Conservation (phyloP, 1,139 yeast genomes). For the Taphrina wiesneri region DNA sequence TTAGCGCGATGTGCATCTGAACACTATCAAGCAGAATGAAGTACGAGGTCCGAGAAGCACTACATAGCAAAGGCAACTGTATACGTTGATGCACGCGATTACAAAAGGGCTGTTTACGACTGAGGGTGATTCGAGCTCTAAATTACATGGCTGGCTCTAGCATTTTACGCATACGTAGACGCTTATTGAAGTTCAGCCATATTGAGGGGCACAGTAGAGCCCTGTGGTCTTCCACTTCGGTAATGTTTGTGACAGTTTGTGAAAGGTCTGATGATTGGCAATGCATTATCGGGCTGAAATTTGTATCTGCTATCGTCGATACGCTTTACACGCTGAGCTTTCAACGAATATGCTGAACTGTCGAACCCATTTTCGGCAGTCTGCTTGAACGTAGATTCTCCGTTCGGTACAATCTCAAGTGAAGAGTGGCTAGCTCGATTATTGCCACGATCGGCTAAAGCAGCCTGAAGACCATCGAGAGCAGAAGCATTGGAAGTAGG, state of each 20-base stretch:
- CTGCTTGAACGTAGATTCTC: constrained; percentile 34
- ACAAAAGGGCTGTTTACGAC: too few species aligned
- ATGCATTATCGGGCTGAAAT: constrained; percentile 64
- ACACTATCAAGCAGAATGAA: too few species aligned
- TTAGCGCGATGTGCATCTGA: too few species aligned
- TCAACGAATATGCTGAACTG: constrained; percentile 30
- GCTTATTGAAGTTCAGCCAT: constrained; percentile 50
- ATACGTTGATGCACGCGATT: too few species aligned
- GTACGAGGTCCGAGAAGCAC: too few species aligned
- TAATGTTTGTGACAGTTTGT: constrained; percentile 71
- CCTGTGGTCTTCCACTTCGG: constrained; percentile 80
- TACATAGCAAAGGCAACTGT: too few species aligned
- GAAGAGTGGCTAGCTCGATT: not conserved
- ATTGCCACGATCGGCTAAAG: constrained; percentile 5
- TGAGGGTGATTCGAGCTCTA: too few species aligned
- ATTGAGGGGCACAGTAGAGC: constrained; percentile 86
- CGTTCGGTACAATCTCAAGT: not conserved
- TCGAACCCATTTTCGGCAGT: not conserved
- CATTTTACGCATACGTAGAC: too few species aligned
- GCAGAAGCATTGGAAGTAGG: not conserved
- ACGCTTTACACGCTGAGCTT: constrained; percentile 33
- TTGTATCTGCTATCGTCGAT: constrained; percentile 77
- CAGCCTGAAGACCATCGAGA: constrained; percentile 10
- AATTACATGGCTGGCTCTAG: not conserved
- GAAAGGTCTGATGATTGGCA: constrained; percentile 82